These are phyloP conservation scores for Sordariomycetes sp. DNA, from an alignment of 2,329 filamentous ascomycete genomes.

Conservation along the genomic window DNA sequence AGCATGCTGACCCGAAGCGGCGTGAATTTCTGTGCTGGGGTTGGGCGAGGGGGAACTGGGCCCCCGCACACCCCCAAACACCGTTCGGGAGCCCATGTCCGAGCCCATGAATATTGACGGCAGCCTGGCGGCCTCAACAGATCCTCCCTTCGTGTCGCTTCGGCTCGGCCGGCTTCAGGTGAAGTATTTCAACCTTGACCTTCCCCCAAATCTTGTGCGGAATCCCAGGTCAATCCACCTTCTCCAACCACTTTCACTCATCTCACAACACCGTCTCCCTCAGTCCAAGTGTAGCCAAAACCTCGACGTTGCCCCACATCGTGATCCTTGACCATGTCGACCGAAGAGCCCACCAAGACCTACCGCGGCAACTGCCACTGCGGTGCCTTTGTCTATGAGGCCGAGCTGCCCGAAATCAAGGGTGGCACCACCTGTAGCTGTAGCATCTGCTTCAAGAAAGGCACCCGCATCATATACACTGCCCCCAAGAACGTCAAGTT, in stretches of 20 bases:
- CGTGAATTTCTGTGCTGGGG: no score
- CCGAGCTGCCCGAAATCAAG: constrained; percentile 45
- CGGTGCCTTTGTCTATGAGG: constrained; percentile 39
- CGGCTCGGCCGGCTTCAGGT: no score
- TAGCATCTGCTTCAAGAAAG: constrained; percentile 49
- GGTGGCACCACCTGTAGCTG: constrained; percentile 51
- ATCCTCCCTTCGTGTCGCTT: no score
- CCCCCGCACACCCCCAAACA: no score
- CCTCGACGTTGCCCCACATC: not conserved
- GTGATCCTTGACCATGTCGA: not conserved
- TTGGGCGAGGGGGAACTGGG: no score
- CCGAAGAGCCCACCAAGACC: constrained; percentile 15
- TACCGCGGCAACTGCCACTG: constrained; percentile 51
- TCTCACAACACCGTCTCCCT: not conserved
- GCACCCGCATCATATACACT: constrained; percentile 22
- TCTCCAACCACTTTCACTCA: not conserved
- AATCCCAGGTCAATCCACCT: not conserved
- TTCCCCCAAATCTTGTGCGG: not conserved
- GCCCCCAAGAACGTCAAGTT: constrained; percentile 23
- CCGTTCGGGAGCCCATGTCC: no score
- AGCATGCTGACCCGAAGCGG: no score
- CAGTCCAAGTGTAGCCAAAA: not conserved
- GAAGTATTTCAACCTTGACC: not conserved
- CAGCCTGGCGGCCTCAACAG: no score
- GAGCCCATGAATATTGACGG: no score